Conservation (phyloP, 306 rosid species). For the Lablab purpureus region DNA sequence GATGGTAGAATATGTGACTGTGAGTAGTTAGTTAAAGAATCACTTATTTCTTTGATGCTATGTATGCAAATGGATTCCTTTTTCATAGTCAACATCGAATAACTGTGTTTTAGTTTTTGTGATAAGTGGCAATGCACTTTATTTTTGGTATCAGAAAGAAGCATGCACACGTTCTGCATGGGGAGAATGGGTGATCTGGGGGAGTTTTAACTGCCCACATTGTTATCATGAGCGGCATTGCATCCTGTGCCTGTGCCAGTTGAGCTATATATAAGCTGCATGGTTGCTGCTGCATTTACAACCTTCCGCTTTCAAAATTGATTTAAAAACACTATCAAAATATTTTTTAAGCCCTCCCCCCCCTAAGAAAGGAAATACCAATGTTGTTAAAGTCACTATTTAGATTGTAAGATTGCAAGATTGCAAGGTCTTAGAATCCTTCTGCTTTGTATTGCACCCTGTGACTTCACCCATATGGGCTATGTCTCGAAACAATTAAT, state of each 20-base stretch:
- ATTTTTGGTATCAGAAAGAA: background rate
- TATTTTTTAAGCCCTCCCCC: background rate
- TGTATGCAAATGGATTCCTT: background rate
- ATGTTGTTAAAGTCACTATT: background rate
- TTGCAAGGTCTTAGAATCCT: background rate
- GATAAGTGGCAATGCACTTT: background rate
- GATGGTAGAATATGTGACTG: background rate
- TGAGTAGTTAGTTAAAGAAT: background rate
- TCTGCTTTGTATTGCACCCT: background rate
- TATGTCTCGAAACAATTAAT: too few species aligned
- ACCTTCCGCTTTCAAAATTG: background rate
- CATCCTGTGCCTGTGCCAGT: background rate
- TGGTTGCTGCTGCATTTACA: background rate
- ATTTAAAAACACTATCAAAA: background rate
- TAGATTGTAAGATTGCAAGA: background rate
- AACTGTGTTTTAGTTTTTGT: background rate
- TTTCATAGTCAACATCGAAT: background rate
- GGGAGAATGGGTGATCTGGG: background rate
- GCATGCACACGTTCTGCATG: background rate
- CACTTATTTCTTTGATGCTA: background rate
- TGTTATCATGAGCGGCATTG: slow-evolving; percentile 2
- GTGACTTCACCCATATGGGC: too few species aligned
- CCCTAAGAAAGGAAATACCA: background rate
- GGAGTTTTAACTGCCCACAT: background rate
- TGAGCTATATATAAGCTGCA: slow-evolving; percentile 14